These are phyloP conservation scores for Ambrosia artemisiifolia DNA, from an alignment of 129 eudicot genomes.

Conservation along the genomic window DNA sequence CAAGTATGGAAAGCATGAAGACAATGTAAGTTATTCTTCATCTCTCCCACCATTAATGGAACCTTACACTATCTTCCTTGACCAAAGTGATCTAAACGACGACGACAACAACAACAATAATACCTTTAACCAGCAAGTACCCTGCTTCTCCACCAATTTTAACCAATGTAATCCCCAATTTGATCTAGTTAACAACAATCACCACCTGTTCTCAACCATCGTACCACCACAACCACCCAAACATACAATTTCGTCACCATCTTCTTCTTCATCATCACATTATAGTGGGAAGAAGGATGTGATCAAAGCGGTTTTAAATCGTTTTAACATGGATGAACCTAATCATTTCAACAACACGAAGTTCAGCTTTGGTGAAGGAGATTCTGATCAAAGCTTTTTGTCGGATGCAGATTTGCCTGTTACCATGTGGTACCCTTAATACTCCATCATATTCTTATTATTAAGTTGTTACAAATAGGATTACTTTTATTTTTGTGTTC, in stretches of 20 bases:
- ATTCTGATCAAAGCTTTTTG: constrained; percentile 61
- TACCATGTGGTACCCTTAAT: constrained; percentile 61
- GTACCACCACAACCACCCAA: constrained; percentile 12
- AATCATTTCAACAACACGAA: constrained; percentile 20
- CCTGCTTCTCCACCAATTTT: constrained; percentile 94
- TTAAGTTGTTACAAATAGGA: no score
- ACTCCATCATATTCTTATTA: not conserved
- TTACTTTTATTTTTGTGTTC: no score
- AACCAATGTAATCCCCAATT: constrained; percentile 18
- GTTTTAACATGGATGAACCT: constrained; percentile 40
- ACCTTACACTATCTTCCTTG: constrained; percentile 42
- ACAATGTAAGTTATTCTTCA: constrained; percentile 33
- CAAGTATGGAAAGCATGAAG: constrained; percentile 8
- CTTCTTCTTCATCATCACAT: constrained; percentile 27
- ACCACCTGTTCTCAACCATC: not conserved
- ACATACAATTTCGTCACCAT: constrained; percentile 8
- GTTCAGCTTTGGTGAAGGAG: constrained; percentile 56
- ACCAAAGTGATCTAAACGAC: constrained; percentile 33
- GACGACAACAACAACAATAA: not conserved
- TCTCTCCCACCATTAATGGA: constrained; percentile 72
- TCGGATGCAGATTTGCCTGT: constrained; percentile 60
- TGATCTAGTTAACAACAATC: constrained; percentile 19
- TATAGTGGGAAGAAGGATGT: constrained; percentile 39
- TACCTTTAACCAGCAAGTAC: constrained; percentile 61
- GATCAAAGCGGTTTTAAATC: constrained; percentile 49